A percentile compares a stretch with the other conserved stretches of the same genome.
Evolutionary conservation across 2,329 filamentous ascomycete genomes (phyloP).

Genomic region (Colletotrichum echinochloae): DNA sequence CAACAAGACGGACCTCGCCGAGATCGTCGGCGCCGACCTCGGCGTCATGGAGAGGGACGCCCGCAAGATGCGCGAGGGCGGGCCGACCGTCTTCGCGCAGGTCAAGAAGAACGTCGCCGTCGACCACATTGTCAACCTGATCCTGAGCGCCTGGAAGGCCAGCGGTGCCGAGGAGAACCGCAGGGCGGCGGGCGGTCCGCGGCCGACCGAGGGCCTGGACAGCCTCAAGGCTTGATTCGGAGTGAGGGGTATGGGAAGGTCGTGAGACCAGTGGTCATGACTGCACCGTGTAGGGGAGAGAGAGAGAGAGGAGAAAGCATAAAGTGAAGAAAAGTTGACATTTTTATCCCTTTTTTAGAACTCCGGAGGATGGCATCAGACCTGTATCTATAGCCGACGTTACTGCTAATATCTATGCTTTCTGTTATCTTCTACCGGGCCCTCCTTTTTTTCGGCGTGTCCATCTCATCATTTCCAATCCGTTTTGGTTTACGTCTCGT

Average conservation of each 20-base stretch:
- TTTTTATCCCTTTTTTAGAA: conserved; percentile 13
- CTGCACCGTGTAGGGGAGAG: background rate
- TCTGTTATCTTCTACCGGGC: conserved; percentile 5
- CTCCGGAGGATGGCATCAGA: conserved; percentile 36
- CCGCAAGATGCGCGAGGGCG: conserved; percentile 93
- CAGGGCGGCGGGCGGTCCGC: conserved; percentile 67
- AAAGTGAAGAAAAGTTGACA: conserved; percentile 4
- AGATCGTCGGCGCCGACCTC: conserved; percentile 90
- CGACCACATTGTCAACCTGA: conserved; percentile 87
- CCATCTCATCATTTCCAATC: conserved; percentile 38
- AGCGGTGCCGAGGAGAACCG: conserved; percentile 79
- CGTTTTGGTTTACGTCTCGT: conserved; percentile 26
- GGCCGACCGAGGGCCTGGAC: conserved; percentile 67
- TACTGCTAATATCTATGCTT: conserved; percentile 35
- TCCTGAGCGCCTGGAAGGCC: conserved; percentile 91
- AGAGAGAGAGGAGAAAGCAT: background rate
- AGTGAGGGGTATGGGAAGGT: conserved; percentile 27
- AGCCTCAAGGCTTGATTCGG: conserved; percentile 47
- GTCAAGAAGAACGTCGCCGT: conserved; percentile 93
- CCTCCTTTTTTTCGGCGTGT: conserved; percentile 27
- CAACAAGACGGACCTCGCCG: conserved; percentile 96
- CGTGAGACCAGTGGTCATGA: background rate
- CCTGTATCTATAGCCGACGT: conserved; percentile 31
- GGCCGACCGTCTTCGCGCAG: conserved; percentile 94
- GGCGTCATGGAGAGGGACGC: conserved; percentile 95